A percentile compares a stretch with the other conserved stretches of the same genome.
These are phyloP conservation scores for Cucurbita ficifolia DNA, from an alignment of 306 rosid genomes.

Conservation along the genomic window DNA sequence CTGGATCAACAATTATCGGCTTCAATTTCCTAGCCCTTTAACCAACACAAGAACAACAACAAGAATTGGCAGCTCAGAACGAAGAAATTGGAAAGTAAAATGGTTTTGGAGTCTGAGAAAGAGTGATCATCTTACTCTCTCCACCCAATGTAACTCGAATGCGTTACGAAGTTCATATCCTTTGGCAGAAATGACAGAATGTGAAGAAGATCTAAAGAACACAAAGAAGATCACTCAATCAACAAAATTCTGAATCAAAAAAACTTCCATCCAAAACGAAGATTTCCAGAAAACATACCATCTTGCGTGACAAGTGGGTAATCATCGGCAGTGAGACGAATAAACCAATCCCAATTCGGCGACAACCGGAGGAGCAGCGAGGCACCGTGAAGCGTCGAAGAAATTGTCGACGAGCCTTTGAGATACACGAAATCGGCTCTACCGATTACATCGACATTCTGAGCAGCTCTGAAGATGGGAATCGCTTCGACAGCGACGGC, in stretches of 20 bases:
- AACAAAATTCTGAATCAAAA: neutral
- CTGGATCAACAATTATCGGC: conserved; percentile 84
- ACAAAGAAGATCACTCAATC: conserved; percentile 18
- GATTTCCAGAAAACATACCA: conserved; percentile 28
- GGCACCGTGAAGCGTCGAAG: conserved; percentile 69
- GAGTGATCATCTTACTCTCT: conserved; percentile 52
- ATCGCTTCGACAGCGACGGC: conserved; percentile 41
- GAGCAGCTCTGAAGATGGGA: conserved; percentile 68
- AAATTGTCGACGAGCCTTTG: conserved; percentile 54
- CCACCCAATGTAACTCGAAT: conserved; percentile 94
- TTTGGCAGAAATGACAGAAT: conserved; percentile 80
- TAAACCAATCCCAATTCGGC: conserved; percentile 78
- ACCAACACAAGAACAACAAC: neutral
- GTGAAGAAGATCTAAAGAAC: conserved; percentile 70
- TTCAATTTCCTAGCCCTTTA: conserved; percentile 56
- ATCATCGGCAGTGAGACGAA: conserved; percentile 43
- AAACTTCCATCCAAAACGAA: neutral
- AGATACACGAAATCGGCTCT: conserved; percentile 58
- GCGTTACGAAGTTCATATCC: conserved; percentile 75
- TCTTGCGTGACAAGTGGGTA: conserved; percentile 88
- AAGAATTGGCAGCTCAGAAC: neutral
- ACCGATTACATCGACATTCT: conserved; percentile 68
- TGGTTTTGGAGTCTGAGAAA: neutral
- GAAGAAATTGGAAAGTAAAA: neutral
- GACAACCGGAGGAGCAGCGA: conserved; percentile 59